Conservation (phyloP, 1,284 basidiomycete genomes). For the Irpex lacteus region DNA sequence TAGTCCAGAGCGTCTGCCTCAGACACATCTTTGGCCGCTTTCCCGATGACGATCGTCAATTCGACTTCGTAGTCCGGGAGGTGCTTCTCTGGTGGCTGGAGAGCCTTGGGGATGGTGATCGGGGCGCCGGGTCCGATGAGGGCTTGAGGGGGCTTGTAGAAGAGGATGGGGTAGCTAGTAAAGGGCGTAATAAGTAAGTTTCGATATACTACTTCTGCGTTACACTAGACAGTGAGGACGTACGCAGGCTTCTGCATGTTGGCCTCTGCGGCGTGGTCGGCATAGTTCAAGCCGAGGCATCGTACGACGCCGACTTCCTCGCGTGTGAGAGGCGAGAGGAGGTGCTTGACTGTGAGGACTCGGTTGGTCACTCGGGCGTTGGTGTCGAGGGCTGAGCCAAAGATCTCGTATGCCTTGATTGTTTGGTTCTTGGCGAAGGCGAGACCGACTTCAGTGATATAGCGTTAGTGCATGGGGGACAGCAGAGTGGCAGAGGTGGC, state of each 20-base stretch:
- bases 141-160: conserved; percentile 76
- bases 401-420: conserved; percentile 68
- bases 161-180: conserved; percentile 72
- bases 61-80: conserved; percentile 90
- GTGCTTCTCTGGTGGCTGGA: conserved; percentile 69
- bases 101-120: conserved; percentile 65
- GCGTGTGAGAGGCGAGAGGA: conserved; percentile 68
- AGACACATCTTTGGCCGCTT: conserved; percentile 72
- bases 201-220: too few relatives aligned
- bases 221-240: conserved; percentile 15
- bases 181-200: too few relatives aligned
- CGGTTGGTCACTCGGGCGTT: conserved; percentile 58
- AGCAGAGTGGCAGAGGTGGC: conserved; percentile 14
- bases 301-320: conserved; percentile 68
- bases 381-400: conserved; percentile 64
- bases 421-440: conserved; percentile 50
- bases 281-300: conserved; percentile 80
- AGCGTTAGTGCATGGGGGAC: neutral
- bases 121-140: conserved; percentile 70
- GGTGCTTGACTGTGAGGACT: conserved; percentile 63
- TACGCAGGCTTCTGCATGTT: conserved; percentile 63
- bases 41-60: conserved; percentile 82
- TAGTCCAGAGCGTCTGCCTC: conserved; percentile 78
- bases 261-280: conserved; percentile 72
- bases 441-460: conserved; percentile 55